Percentiles rank a stretch among this genome's conserved stretches.
phyloP scores from a whole-genome alignment of 768 basidiomycete species.

The Clavulina sp. region DNA sequence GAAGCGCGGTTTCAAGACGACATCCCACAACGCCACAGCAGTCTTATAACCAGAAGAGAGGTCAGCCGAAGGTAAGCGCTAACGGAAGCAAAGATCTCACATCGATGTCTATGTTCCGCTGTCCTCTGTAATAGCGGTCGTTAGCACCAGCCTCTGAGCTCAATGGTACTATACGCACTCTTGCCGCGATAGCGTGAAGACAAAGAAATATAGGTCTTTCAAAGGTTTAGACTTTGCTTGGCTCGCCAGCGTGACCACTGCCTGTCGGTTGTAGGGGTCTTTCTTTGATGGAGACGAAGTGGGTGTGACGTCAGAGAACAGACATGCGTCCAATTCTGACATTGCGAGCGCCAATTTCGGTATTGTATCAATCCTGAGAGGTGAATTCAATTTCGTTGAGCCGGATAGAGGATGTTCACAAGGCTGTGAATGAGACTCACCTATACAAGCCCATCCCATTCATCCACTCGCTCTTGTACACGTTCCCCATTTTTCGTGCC shows the following conservation, averaged over 20 bases:
- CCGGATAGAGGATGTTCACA: background rate
- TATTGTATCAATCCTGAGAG: conserved; percentile 32
- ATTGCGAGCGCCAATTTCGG: conserved; percentile 32
- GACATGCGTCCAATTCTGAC: conserved; percentile 38
- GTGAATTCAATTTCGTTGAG: conserved; percentile 6
- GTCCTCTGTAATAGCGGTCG: background rate
- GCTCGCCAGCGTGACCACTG: conserved; percentile 34
- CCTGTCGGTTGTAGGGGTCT: conserved; percentile 38
- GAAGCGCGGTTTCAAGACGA: conserved; percentile 48
- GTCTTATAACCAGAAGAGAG: conserved; percentile 26
- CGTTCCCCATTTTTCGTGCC: conserved; percentile 54
- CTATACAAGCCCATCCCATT: conserved; percentile 35
- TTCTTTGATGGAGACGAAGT: conserved; percentile 15
- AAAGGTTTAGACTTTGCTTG: conserved; percentile 37
- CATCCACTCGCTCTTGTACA: conserved; percentile 55
- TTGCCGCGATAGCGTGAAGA: conserved; percentile 53
- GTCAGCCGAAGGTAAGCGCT: conserved; percentile 1
- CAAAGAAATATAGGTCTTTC: conserved; percentile 47
- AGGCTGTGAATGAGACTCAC: conserved; percentile 11
- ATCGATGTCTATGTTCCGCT: conserved; percentile 68
- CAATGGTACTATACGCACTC: conserved; percentile 43
- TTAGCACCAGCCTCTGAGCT: background rate
- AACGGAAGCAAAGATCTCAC: conserved; percentile 22
- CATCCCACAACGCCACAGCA: conserved; percentile 58
- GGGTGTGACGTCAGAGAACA: conserved; percentile 11